Percentiles rank a stretch among this genome's conserved stretches.
Conservation (phyloP, 306 rosid species). For the Rosa lucieae region DNA sequence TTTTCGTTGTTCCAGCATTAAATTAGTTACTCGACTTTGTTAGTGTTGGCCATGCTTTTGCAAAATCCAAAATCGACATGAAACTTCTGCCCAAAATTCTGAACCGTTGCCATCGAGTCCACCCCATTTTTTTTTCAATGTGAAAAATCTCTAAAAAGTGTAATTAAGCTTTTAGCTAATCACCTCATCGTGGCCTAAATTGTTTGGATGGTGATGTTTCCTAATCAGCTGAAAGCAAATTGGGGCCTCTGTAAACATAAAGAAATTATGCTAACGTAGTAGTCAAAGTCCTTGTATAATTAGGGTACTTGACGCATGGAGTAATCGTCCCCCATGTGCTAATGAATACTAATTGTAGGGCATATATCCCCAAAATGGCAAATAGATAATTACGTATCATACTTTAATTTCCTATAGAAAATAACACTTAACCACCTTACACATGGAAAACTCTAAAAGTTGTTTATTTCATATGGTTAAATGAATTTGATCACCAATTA, state of each 20-base stretch:
- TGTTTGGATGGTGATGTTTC: background rate
- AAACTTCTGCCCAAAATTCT: no score
- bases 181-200: background rate
- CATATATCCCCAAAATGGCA: background rate
- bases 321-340: conserved; percentile 10
- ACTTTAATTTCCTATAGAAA: conserved; percentile 9
- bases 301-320: background rate
- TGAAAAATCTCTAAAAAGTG: background rate
- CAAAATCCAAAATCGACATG: background rate
- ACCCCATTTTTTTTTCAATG: background rate
- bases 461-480: background rate
- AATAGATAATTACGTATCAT: background rate
- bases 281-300: background rate
- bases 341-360: background rate
- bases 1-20: background rate
- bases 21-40: background rate
- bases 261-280: background rate
- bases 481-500: background rate
- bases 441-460: background rate
- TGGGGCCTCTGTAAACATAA: background rate
- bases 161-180: background rate
- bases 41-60: background rate
- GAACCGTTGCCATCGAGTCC: background rate
- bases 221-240: background rate
- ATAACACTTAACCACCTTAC: conserved; percentile 15